Percentiles rank a stretch among this genome's conserved stretches.
Conservation (phyloP, 2,329 filamentous ascomycete species). For the Sphaerulina populicola region DNA sequence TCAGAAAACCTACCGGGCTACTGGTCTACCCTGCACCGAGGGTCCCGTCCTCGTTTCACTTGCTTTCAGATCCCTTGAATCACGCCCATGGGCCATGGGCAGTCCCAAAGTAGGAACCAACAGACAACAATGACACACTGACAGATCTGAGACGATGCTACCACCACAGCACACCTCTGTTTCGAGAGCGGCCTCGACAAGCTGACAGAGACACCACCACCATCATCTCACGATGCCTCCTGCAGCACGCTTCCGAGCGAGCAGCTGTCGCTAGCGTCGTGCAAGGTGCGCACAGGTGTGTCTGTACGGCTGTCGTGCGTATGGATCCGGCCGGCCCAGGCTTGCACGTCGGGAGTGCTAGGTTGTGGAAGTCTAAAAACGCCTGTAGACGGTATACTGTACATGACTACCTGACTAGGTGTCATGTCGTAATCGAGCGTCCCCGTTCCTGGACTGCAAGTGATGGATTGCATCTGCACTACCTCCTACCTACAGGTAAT, state of each 20-base stretch:
- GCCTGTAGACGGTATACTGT: constrained; percentile 2
- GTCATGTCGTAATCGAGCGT: constrained; percentile 10
- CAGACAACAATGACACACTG: no score
- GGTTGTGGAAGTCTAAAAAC: constrained; percentile 1
- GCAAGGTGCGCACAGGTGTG: not conserved
- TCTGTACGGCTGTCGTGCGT: not conserved
- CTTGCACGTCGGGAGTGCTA: constrained; percentile 6
- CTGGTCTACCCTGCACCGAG: no score
- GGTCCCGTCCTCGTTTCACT: no score
- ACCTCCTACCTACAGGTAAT: no score
- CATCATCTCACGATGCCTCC: not conserved
- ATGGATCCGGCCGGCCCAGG: not conserved
- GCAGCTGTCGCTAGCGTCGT: not conserved
- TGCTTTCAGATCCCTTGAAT: no score
- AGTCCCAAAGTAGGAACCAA: no score
- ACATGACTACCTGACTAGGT: no score
- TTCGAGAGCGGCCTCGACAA: no score
- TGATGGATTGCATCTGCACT: not conserved
- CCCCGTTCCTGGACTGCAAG: not conserved
- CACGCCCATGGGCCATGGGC: no score
- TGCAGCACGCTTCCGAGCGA: not conserved
- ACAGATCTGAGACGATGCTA: no score
- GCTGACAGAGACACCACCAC: not conserved
- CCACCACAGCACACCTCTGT: no score
- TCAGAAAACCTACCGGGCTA: no score